These are phyloP conservation scores for Scleroderma citrinum DNA, from an alignment of 768 basidiomycete species.

Conservation along the genomic window DNA sequence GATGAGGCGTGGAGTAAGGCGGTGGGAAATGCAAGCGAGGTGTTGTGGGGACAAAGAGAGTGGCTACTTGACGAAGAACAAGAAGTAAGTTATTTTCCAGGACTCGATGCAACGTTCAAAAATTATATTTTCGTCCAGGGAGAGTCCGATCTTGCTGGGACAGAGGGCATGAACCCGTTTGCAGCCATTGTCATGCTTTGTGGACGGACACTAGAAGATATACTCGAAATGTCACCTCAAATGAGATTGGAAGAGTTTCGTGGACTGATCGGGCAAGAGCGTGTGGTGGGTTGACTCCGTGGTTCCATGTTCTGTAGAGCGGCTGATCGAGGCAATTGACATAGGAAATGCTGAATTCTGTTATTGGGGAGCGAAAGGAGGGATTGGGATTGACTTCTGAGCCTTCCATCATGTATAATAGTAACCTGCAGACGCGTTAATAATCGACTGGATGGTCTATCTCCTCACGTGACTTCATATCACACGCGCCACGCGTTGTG, in stretches of 20 bases:
- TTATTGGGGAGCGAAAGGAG: too few relatives aligned
- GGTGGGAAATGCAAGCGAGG: conserved; percentile 29
- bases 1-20: conserved; percentile 48
- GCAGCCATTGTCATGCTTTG: conserved; percentile 60
- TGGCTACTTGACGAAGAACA: conserved; percentile 58
- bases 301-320: too few relatives aligned
- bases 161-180: conserved; percentile 65
- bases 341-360: too few relatives aligned
- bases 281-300: conserved; percentile 58
- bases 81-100: conserved; percentile 36
- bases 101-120: background rate
- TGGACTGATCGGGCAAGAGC: conserved; percentile 40
- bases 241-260: conserved; percentile 42
- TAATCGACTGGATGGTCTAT: too few relatives aligned
- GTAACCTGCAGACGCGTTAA: too few relatives aligned
- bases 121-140: conserved; percentile 24
- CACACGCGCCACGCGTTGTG: too few relatives aligned
- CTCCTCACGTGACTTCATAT: too few relatives aligned
- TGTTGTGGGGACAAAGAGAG: conserved; percentile 51
- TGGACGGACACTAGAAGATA: conserved; percentile 46
- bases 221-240: conserved; percentile 47
- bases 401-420: too few relatives aligned
- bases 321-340: too few relatives aligned
- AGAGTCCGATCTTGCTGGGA: conserved; percentile 49
- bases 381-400: too few relatives aligned